Percentiles rank a stretch among this genome's conserved stretches.
Evolutionary conservation across 1,284 basidiomycete genomes (phyloP).

Genomic region (Stereum hirsutum): DNA sequence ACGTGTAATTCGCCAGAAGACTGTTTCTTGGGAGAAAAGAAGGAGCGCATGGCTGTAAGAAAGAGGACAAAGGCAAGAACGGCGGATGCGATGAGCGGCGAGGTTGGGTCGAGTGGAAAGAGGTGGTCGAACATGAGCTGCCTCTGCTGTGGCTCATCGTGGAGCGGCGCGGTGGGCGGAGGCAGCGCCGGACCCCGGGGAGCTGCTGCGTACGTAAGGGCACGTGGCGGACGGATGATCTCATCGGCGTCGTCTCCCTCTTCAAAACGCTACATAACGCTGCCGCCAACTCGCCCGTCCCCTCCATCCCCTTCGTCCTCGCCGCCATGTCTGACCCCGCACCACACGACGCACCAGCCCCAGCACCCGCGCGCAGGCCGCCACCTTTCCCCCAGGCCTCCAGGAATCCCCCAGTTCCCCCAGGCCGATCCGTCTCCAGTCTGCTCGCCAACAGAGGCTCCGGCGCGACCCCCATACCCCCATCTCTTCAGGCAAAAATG

Average conservation of each 20-base stretch:
- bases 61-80: constrained; percentile 22
- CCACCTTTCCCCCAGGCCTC: constrained; percentile 15
- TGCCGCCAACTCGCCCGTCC: not conserved
- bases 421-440: constrained; percentile 29
- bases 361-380: constrained; percentile 17
- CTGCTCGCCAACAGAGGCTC: constrained; percentile 26
- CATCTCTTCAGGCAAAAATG: constrained; percentile 89
- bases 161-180: no score
- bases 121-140: no score
- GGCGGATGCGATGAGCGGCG: not conserved
- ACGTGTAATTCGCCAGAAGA: no score
- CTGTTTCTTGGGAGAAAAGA: no score
- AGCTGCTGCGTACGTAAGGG: no score
- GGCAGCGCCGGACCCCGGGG: not conserved
- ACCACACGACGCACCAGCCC: not conserved
- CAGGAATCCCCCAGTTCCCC: constrained; percentile 15
- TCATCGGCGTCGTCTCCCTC: not conserved
- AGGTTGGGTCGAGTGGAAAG: not conserved
- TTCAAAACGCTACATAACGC: no score
- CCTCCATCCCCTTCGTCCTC: not conserved
- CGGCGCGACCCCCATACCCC: constrained; percentile 68
- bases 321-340: not conserved
- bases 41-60: no score
- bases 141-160: no score
- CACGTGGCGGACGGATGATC: not conserved